Conservation (phyloP, 257 asterid genomes). For the Solanum virginianum region DNA sequence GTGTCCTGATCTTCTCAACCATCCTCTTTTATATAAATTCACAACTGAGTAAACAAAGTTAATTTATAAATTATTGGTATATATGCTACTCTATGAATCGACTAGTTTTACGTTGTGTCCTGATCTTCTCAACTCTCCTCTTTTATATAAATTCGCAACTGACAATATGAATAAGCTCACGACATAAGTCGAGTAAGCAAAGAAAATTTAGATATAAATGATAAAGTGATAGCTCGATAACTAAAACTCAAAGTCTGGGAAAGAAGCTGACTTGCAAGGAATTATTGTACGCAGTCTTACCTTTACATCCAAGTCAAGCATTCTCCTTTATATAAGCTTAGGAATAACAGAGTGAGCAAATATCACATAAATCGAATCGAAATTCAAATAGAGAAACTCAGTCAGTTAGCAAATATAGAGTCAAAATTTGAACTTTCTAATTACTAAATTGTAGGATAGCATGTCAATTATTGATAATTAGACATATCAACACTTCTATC, state of each 20-base stretch:
- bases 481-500: fast-evolving
- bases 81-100: not conserved
- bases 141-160: too few relatives aligned
- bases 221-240: too few relatives aligned
- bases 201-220: too few relatives aligned
- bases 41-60: not conserved
- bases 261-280: too few relatives aligned
- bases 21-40: too few relatives aligned
- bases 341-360: not conserved
- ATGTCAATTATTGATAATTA: too few relatives aligned
- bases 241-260: too few relatives aligned
- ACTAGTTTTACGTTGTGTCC: not conserved
- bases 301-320: not conserved
- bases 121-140: too few relatives aligned
- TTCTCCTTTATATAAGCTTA: not conserved
- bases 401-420: fast-evolving
- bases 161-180: too few relatives aligned
- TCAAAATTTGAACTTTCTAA: not conserved
- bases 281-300: too few relatives aligned
- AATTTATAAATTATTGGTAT: not conserved
- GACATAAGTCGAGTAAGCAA: too few relatives aligned
- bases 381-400: not conserved
- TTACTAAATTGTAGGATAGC: not conserved
- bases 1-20: not conserved
- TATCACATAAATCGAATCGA: not conserved